Percentiles rank a stretch among this genome's conserved stretches.
Conservation (phyloP, 441 rosid species). For the Melastoma candidum region DNA sequence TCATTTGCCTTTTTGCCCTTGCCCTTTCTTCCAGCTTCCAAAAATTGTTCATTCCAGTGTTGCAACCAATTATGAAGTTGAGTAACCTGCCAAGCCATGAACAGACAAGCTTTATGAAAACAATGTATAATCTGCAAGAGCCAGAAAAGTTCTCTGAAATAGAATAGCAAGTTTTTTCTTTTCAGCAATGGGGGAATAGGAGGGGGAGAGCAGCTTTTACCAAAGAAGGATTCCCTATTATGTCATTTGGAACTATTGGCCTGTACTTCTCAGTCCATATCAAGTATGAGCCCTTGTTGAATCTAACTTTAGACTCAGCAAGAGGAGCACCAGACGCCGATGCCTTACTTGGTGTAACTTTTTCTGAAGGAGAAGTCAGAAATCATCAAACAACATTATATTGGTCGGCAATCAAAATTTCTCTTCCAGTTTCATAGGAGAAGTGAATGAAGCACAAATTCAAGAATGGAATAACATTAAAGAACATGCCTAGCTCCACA, state of each 20-base stretch:
- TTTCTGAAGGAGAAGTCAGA: background rate
- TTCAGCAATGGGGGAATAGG: background rate
- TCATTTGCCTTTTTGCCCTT: slow-evolving; percentile 73
- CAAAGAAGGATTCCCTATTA: slow-evolving; percentile 86
- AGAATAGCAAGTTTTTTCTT: background rate
- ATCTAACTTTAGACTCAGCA: slow-evolving; percentile 40
- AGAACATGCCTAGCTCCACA: background rate
- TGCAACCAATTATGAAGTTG: slow-evolving; percentile 86
- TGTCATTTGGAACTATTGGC: slow-evolving; percentile 74
- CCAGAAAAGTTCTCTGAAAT: no score
- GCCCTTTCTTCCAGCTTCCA: slow-evolving; percentile 50
- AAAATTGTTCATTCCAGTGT: slow-evolving; percentile 70
- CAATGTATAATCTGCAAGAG: no score
- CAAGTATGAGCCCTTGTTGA: slow-evolving; percentile 32
- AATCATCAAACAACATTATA: no score
- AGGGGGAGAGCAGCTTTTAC: slow-evolving; percentile 24
- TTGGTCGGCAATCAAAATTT: no score
- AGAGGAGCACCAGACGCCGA: slow-evolving; percentile 21
- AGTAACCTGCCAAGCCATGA: slow-evolving; percentile 44
- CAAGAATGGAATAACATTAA: background rate
- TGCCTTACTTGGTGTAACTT: slow-evolving; percentile 5
- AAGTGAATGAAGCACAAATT: no score
- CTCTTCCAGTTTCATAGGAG: no score
- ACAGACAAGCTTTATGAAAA: no score
- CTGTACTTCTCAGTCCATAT: slow-evolving; percentile 86